Evolutionary conservation across 352 stramenopile genomes (phyloP), one percentile per base, ranked within the genome.

Genomic region (Sclerospora graminicola): DNA sequence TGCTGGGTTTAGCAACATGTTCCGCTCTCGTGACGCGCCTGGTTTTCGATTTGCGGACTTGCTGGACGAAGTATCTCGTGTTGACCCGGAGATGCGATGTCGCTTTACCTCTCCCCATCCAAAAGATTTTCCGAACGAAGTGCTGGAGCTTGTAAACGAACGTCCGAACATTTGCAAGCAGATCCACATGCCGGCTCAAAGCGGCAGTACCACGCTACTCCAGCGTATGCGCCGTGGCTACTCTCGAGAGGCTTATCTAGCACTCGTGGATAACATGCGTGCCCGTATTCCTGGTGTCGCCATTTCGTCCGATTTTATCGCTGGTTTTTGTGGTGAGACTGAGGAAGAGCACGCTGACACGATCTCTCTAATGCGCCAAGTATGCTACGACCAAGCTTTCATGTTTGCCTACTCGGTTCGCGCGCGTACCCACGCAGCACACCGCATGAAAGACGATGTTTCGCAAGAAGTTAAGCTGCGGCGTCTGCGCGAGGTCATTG

Each of bases 71-170:
- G 89, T 99, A 5, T 94, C 89, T 18, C 69, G 77, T 7, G 77
- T 98, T 5, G 89, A 95, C 30, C 87, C 89, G 0, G 95, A 99
- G 60, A 82, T 99, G 34, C 84, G 96, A 37, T 80, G 99, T 13
- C 92, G 97, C 26, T 99, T 99, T 65, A 99, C 96, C 38, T 98
- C 88, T 16, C 96, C 97, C 4, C 97, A 99, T 62, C 96, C 97
- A 0, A 98, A 99, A 68, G 97, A 99, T 62, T 99, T 99, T 60
- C 95, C 96, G 0, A 75, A 96, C 19, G 84, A 88, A 32, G 72
- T 98, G 11, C 71, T 98, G 24, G 65, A 91, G 32, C 70, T 94
- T 9, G 84, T 95, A 45, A 57, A 69, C 32, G 87, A 98, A 52
- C 78, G 87, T 37, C 45, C 67, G 24, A 99, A 99, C 63, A 91